Percentiles rank a stretch among this genome's conserved stretches.
phyloP scores from a whole-genome alignment of 192 early-diverging fungal species.

The Anaeromyces robustus region DNA sequence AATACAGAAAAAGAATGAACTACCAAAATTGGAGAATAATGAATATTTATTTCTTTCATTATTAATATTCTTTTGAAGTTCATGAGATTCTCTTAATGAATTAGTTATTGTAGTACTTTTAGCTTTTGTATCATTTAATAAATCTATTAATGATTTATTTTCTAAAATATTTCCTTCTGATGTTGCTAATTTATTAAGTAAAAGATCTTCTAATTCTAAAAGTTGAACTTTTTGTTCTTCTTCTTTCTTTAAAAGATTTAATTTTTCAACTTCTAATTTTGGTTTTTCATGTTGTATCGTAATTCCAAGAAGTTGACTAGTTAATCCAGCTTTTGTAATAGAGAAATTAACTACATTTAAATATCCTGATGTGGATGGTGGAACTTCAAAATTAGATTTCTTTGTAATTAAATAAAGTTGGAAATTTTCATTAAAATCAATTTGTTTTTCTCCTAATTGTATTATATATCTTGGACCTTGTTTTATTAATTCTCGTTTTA shows the following conservation, averaged over 20 bases:
- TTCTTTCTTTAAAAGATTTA: conserved; percentile 29
- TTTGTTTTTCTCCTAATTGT: conserved; percentile 31
- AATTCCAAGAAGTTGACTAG: conserved; percentile 31
- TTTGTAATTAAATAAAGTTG: conserved; percentile 27
- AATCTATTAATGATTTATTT: conserved; percentile 27
- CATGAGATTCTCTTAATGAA: conserved; percentile 25
- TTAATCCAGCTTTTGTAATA: conserved; percentile 31
- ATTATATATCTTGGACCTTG: conserved; percentile 31
- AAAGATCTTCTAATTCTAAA: conserved; percentile 25
- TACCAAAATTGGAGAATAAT: conserved; percentile 25
- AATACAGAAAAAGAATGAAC: conserved; percentile 29
- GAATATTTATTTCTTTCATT: conserved; percentile 33
- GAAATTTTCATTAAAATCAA: conserved; percentile 42
- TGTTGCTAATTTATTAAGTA: conserved; percentile 32
- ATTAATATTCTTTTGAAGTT: conserved; percentile 29
- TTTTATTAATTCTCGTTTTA: conserved; percentile 25
- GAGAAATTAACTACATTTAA: conserved; percentile 37
- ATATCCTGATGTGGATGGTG: conserved; percentile 16
- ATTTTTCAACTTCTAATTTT: conserved; percentile 28
- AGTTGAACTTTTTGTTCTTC: conserved; percentile 36
- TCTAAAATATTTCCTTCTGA: conserved; percentile 45
- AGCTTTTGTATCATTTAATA: conserved; percentile 35
- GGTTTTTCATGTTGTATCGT: conserved; percentile 39
- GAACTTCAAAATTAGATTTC: conserved; percentile 15
- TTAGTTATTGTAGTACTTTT: conserved; percentile 27